These are phyloP conservation scores for Colletotrichum noveboracense DNA, from an alignment of 2,329 filamentous ascomycete genomes.

Conservation along the genomic window DNA sequence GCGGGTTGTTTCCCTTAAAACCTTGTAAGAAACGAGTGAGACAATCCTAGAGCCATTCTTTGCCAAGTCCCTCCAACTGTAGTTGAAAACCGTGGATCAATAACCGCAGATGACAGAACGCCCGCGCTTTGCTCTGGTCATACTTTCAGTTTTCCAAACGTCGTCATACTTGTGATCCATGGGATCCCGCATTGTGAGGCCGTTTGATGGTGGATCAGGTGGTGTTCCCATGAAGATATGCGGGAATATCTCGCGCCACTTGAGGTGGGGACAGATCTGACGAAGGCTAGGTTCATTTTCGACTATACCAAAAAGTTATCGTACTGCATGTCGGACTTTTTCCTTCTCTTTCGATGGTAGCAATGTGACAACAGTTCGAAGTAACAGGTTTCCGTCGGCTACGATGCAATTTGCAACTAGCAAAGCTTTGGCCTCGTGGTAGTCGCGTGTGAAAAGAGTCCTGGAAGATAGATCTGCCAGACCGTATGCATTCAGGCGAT, in stretches of 20 bases:
- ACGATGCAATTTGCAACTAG: fast-evolving
- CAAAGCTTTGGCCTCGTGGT: fast-evolving
- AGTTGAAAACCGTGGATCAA: neutral
- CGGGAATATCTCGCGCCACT: fast-evolving
- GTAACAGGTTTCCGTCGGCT: fast-evolving
- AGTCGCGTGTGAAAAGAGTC: fast-evolving
- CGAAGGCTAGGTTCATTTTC: fast-evolving
- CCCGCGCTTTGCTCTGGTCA: neutral
- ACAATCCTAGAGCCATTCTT: fast-evolving
- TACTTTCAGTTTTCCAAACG: fast-evolving
- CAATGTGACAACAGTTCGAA: neutral
- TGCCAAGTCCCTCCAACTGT: neutral
- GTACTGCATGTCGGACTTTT: fast-evolving
- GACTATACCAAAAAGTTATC: fast-evolving
- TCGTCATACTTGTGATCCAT: neutral
- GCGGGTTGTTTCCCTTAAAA: too few relatives aligned
- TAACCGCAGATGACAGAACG: neutral
- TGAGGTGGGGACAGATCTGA: fast-evolving
- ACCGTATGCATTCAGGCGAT: fast-evolving
- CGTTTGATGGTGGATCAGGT: fast-evolving
- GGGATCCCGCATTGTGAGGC: fast-evolving
- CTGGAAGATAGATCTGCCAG: neutral
- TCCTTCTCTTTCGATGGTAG: fast-evolving
- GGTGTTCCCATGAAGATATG: fast-evolving
- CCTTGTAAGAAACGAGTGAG: neutral